Evolutionary conservation across 2,329 filamentous ascomycete species (phyloP).

Genomic region (Beauveria australis): DNA sequence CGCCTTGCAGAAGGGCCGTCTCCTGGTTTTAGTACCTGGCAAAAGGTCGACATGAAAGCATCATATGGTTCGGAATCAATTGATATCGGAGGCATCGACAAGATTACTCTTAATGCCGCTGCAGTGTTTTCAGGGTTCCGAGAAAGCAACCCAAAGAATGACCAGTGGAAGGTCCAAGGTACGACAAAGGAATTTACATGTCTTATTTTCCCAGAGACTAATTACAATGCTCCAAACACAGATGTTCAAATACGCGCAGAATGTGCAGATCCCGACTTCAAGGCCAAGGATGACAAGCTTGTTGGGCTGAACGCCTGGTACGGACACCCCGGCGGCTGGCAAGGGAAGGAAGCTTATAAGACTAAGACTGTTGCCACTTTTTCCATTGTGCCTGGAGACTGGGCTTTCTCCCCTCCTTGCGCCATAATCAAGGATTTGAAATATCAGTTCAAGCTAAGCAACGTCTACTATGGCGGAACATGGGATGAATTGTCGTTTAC

Average conservation of each 20-base stretch:
- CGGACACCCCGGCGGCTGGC: neutral
- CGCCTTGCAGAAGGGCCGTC: neutral
- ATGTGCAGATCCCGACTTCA: neutral
- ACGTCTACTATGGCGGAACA: neutral
- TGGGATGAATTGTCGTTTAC: neutral
- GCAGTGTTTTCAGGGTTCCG: no score
- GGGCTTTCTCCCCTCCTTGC: neutral
- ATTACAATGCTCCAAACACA: neutral
- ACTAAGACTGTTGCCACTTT: neutral
- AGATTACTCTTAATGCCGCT: neutral
- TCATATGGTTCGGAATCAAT: neutral
- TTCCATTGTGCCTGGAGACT: neutral
- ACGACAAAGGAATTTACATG: neutral
- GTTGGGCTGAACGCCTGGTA: neutral
- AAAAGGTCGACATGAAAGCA: neutral
- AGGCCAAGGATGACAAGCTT: neutral
- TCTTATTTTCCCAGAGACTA: neutral
- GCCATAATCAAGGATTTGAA: neutral
- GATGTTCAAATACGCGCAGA: neutral
- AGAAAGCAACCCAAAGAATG: neutral
- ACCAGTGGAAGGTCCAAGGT: neutral
- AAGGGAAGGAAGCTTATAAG: neutral
- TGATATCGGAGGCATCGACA: neutral
- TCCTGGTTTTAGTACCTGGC: neutral
- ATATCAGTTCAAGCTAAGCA: neutral